phyloP scores from a whole-genome alignment of 2,329 filamentous ascomycete species.

The Rachicladosporium sp. region DNA sequence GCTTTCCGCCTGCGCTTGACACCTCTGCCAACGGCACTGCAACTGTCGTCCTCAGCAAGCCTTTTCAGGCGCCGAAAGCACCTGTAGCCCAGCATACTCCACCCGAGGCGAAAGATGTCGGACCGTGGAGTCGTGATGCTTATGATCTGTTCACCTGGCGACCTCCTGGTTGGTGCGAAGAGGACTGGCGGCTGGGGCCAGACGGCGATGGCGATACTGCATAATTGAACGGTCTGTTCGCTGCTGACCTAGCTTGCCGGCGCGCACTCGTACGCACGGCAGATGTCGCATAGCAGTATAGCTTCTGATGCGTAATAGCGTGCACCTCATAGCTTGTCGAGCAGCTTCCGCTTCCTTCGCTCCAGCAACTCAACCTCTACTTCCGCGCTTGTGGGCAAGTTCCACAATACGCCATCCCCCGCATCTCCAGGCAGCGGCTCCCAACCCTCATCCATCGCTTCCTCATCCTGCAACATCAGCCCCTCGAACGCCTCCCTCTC shows the following conservation, averaged over 20 bases:
- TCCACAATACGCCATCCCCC: conserved; percentile 73
- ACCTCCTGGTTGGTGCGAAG: conserved; percentile 32
- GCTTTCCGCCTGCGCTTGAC: conserved; percentile 9
- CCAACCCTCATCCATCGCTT: conserved; percentile 42
- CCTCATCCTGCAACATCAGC: conserved; percentile 47
- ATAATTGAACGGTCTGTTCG: neutral
- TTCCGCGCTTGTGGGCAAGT: conserved; percentile 73
- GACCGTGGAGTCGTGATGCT: conserved; percentile 59
- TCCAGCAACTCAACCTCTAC: conserved; percentile 92
- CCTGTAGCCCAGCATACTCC: conserved; percentile 7
- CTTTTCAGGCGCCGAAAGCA: conserved; percentile 18
- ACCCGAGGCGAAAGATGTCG: conserved; percentile 29
- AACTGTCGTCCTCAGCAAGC: conserved; percentile 17
- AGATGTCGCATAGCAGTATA: no score
- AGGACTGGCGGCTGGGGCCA: conserved; percentile 14
- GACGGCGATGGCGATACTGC: neutral
- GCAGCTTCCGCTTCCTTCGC: conserved; percentile 64
- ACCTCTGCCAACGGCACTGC: conserved; percentile 14
- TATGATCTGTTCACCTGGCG: conserved; percentile 53
- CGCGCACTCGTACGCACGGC: no score
- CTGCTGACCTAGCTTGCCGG: no score
- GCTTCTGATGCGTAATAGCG: no score
- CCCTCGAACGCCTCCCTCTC: conserved; percentile 69
- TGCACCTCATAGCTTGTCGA: conserved; percentile 45
- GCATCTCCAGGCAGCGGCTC: conserved; percentile 74